A percentile compares a stretch with the other conserved stretches of the same genome.
phyloP scores from a whole-genome alignment of 2,329 filamentous ascomycete genomes.

The Penicillium sp. region DNA sequence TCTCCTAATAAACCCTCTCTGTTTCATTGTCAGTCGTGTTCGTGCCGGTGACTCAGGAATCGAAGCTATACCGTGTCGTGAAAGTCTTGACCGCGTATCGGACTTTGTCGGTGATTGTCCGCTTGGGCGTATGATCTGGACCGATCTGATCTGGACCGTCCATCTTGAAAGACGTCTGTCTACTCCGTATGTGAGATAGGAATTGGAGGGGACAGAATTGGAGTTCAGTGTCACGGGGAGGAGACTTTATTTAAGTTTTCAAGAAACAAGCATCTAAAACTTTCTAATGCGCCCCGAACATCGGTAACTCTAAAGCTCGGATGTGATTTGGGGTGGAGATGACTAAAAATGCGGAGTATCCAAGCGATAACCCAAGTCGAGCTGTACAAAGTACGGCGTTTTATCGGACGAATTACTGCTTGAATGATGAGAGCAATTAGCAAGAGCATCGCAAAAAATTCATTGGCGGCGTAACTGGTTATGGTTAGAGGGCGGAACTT shows the following conservation, averaged over 20 bases:
- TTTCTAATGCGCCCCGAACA: not conserved
- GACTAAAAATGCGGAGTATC: not conserved
- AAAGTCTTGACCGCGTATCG: slow-evolving; percentile 37
- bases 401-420: not conserved
- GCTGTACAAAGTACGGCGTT: not conserved
- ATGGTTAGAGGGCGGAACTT: not conserved
- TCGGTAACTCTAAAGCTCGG: slow-evolving; percentile 5
- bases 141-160: slow-evolving; percentile 45
- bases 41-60: not conserved
- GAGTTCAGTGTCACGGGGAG: not conserved
- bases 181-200: not conserved
- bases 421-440: slow-evolving; percentile 7
- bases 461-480: not conserved
- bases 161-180: slow-evolving; percentile 21
- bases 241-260: not conserved
- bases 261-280: not conserved
- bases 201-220: too few species aligned
- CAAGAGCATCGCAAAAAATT: slow-evolving; percentile 19
- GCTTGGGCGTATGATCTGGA: slow-evolving; percentile 38
- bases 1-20: slow-evolving; percentile 73
- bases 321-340: slow-evolving; percentile 1
- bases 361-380: slow-evolving; percentile 5
- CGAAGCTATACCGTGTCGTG: slow-evolving; percentile 38
- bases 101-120: slow-evolving; percentile 35
- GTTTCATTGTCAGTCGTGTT: not conserved